Evolutionary conservation across 176 grass and related monocot genomes (phyloP).

Genomic region (Tuctoria greenei): DNA sequence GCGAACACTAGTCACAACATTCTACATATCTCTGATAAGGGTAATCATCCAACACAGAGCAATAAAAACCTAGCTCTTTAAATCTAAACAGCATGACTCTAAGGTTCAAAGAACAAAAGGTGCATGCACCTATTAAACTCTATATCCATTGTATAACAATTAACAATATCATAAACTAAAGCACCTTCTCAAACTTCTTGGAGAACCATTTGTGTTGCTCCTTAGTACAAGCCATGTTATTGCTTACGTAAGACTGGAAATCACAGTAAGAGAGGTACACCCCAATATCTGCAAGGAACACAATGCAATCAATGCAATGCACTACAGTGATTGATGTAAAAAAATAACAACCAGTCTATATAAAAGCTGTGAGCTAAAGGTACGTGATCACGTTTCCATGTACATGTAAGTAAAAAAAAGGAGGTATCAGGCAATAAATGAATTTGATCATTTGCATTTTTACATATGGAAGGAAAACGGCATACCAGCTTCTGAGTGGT

Average conservation of each 20-base stretch:
- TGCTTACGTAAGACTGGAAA: constrained; percentile 42
- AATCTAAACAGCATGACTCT: neutral
- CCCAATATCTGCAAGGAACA: constrained; percentile 42
- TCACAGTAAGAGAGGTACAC: constrained; percentile 46
- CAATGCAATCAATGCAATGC: constrained; percentile 27
- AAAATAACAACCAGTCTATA: neutral
- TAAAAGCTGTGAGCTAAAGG: neutral
- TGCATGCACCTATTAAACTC: neutral
- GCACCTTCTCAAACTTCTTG: constrained; percentile 56
- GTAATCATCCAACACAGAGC: no score
- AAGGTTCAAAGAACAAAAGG: neutral
- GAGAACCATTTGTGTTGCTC: constrained; percentile 48
- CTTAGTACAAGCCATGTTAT: constrained; percentile 36
- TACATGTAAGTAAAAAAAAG: constrained; percentile 31
- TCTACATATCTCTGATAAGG: no score
- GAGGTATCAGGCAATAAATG: constrained; percentile 6
- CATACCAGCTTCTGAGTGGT: constrained; percentile 57
- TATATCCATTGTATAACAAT: constrained; percentile 3
- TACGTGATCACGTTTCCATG: constrained; percentile 14
- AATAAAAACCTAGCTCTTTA: no score
- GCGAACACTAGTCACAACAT: no score
- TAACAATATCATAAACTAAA: constrained; percentile 6
- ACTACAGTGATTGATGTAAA: constrained; percentile 14
- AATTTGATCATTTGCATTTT: constrained; percentile 26
- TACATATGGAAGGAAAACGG: constrained; percentile 12